A percentile compares a stretch with the other conserved stretches of the same genome.
Conservation (phyloP, 2,329 filamentous ascomycete species). For the Fusarium verticillioides region DNA sequence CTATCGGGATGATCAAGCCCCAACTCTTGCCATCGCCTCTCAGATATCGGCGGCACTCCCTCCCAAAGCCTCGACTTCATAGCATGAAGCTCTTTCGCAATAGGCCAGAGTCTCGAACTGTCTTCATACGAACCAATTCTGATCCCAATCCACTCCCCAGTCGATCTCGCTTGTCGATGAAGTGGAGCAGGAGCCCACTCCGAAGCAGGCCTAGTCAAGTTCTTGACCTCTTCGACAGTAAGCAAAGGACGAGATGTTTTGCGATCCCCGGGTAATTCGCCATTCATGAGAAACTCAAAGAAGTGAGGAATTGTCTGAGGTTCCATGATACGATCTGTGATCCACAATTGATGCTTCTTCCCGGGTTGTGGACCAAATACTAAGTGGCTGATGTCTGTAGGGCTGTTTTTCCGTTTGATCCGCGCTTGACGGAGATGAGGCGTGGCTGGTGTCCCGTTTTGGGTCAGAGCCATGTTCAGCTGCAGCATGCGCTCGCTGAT, state of each 20-base stretch:
- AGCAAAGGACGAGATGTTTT: conserved; percentile 15
- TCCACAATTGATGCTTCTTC: conserved; percentile 26
- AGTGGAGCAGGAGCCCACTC: conserved; percentile 43
- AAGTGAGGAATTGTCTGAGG: conserved; percentile 38
- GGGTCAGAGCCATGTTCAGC: conserved; percentile 12
- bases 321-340: conserved; percentile 39
- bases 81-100: conserved; percentile 44
- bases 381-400: background rate
- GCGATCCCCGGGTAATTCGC: conserved; percentile 13
- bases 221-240: conserved; percentile 1
- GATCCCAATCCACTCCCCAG: conserved; percentile 9
- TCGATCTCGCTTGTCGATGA: conserved; percentile 3
- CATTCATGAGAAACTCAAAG: conserved; percentile 25
- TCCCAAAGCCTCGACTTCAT: conserved; percentile 48
- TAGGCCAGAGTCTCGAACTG: conserved; percentile 10
- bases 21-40: conserved; percentile 42
- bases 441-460: conserved; percentile 3
- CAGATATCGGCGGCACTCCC: conserved; percentile 43
- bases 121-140: conserved; percentile 42
- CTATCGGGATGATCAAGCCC: conserved; percentile 35
- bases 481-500: background rate
- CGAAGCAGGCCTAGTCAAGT: conserved; percentile 23
- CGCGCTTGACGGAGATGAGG: background rate
- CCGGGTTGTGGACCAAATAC: background rate
- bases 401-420: conserved; percentile 4